These are phyloP conservation scores for Pelargonium cotyledonis DNA, from an alignment of 441 rosid species.

Conservation along the genomic window DNA sequence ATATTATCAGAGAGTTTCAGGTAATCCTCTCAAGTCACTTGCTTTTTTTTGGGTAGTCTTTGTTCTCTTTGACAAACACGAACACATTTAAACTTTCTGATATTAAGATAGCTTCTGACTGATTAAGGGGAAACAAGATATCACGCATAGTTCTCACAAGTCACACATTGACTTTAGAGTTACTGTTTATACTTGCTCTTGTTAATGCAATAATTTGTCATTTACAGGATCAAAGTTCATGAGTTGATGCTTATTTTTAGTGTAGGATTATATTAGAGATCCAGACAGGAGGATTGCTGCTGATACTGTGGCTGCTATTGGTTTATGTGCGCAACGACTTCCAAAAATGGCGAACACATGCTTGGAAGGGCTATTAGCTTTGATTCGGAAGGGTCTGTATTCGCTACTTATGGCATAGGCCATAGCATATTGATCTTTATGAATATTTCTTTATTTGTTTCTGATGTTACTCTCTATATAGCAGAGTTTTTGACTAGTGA, in stretches of 20 bases:
- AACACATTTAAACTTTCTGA: neutral
- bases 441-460: conserved; percentile 16
- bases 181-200: neutral
- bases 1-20: conserved; percentile 83
- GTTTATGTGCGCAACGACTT: conserved; percentile 66
- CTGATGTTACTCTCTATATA: conserved; percentile 25
- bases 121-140: neutral
- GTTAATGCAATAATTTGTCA: conserved; percentile 1
- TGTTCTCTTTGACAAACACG: neutral
- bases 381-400: conserved; percentile 60
- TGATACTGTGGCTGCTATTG: conserved; percentile 76
- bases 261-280: conserved; percentile 82
- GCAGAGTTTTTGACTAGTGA: conserved; percentile 55
- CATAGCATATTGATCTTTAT: conserved; percentile 6
- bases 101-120: neutral
- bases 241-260: conserved; percentile 30
- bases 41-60: neutral
- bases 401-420: conserved; percentile 20
- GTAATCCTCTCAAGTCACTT: conserved; percentile 27
- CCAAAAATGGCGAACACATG: conserved; percentile 59
- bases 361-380: conserved; percentile 62
- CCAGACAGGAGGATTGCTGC: conserved; percentile 91
- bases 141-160: neutral
- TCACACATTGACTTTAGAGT: neutral
- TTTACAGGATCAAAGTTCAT: conserved; percentile 13